Evolutionary conservation across 305 asterid genomes (phyloP).

Genomic region (Fraxinus albicans): DNA sequence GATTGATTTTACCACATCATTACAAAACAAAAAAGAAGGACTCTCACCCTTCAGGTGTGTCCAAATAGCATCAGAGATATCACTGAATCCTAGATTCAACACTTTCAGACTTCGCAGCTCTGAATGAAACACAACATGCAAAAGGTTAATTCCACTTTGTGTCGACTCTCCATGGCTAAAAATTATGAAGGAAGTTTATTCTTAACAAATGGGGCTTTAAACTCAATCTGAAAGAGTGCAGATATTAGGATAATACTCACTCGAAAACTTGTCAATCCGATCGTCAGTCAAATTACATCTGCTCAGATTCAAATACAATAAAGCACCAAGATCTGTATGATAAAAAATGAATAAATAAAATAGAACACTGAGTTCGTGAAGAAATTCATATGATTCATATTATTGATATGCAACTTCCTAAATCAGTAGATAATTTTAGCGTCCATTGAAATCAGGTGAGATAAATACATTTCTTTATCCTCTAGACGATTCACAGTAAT

Average conservation of each 20-base stretch:
- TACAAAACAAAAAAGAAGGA: neutral
- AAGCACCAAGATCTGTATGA: slow-evolving; percentile 64
- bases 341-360: slow-evolving; percentile 6
- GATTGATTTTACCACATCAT: neutral
- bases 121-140: slow-evolving; percentile 32
- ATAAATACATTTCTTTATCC: neutral
- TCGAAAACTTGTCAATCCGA: slow-evolving; percentile 71
- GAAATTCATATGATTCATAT: neutral
- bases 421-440: neutral
- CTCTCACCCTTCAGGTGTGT: slow-evolving; percentile 67
- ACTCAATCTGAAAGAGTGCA: neutral
- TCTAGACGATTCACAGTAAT: neutral
- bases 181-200: neutral
- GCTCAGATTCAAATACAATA: slow-evolving; percentile 72
- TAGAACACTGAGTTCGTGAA: neutral
- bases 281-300: slow-evolving; percentile 71
- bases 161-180: slow-evolving; percentile 6
- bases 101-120: slow-evolving; percentile 76
- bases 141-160: slow-evolving; percentile 12
- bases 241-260: slow-evolving; percentile 43
- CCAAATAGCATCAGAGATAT: slow-evolving; percentile 66
- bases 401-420: neutral
- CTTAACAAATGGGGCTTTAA: neutral
- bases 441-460: neutral
- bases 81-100: slow-evolving; percentile 85